Percentiles rank a stretch among this genome's conserved stretches.
These are phyloP conservation scores for Paramecium pentaurelia DNA, from an alignment of 73 alveolate genomes.

Conservation along the genomic window DNA sequence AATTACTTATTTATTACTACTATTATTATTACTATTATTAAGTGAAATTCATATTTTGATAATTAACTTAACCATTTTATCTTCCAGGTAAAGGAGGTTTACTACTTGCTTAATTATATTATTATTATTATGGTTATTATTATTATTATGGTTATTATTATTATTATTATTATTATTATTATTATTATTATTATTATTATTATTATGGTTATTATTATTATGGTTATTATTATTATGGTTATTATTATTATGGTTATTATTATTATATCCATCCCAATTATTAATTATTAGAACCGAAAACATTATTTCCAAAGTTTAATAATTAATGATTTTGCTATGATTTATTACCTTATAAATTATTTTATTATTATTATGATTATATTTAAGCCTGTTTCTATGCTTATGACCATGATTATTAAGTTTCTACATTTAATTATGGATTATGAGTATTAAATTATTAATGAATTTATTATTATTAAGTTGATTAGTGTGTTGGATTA, in stretches of 20 bases:
- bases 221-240: no score
- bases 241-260: background rate
- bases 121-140: background rate
- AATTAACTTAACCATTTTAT: background rate
- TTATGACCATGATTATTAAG: background rate
- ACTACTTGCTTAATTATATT: background rate
- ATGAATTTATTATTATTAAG: background rate
- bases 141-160: background rate
- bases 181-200: background rate
- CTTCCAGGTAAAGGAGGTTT: background rate
- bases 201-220: background rate
- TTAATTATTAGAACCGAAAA: background rate
- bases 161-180: background rate
- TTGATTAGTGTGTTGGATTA: background rate
- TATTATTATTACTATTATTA: background rate
- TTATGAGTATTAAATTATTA: background rate
- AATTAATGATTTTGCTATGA: background rate
- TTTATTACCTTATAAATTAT: background rate
- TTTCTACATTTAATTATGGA: background rate
- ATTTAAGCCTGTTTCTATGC: background rate
- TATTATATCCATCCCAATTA: background rate
- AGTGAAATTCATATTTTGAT: background rate
- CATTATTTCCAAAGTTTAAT: background rate
- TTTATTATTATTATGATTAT: background rate
- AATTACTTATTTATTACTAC: background rate